Evolutionary conservation across 2,329 filamentous ascomycete genomes (phyloP), one percentile per base, ranked within the genome.

Genomic region (Zasmidium angulare): DNA sequence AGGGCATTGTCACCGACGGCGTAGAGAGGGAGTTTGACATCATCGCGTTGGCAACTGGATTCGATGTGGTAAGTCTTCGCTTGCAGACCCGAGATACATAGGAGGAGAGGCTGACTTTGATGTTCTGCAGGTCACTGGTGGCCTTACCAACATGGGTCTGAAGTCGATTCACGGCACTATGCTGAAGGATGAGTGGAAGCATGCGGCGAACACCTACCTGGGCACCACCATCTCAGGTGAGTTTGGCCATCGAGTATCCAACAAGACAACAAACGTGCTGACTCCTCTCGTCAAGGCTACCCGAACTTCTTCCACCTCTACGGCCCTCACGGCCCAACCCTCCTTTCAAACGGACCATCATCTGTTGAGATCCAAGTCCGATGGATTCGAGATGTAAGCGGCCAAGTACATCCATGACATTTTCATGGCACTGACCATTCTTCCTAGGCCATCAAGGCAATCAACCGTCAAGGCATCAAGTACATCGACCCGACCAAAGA

Each of bases 21-120:
- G 72, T 73, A 58, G 66, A 74, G 46, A 71, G 74, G 36, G 76
- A 80, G 52, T 79, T 79, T 54, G 78, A 81, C 58, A 72, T 80
- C 54, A 79, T 81, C 55, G 76, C 75, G 1, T 69, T 80, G 3
- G 78, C 78, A 2, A 81, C 78, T 14, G 78, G 78, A 14, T 80
- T 79, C 63, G 78, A 80, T 58, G 71, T 76, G 59, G 62, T 60
- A 2, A 70, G 70, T 40, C 55, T 53, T 2, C 53, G 53, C 72
- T 73, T 74, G 73, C 67, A 48, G 51, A n/a, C 61, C 56, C 21
- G 57, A 60, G 36, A 43, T 4, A 29, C 26, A 6, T 6, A 6
- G 22, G 26, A 26, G 22, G 7, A 50, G 48, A 50, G 4, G 22
- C 22, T 22, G 4, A 40, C 50, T 40, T 20, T 11, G 19, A 9